Base-by-base conservation (phyloP, 2,329 filamentous ascomycete species). In the Fusarium falciforme region DNA sequence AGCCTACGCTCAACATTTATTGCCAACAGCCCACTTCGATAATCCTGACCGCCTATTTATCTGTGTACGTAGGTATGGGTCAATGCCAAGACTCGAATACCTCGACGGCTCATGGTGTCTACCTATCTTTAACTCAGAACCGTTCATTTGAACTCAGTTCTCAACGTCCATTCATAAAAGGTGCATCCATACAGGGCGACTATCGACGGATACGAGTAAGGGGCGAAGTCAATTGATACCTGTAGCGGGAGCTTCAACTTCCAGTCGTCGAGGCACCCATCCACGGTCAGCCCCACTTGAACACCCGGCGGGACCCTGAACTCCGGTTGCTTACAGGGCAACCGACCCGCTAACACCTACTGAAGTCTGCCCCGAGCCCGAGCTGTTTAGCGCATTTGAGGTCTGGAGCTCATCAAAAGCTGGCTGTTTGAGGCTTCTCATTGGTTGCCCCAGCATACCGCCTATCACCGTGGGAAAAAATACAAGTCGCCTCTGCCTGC, bases 381-480 rank as follows among this genome's bases (percentile, higher is more conserved):
- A 73, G 62, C 66, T 62, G 49, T 44, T 40, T 61, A 47, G 59
- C 59, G 59, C 40, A 47, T 42, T 33, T n/a, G 33, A 68, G 63
- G 57, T 74, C 52, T 52, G 29, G 29, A 69, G 71, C 61, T 61
- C 68, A 71, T 68, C 27, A 49, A 60, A 47, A 47, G 57, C 57
- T 74, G 16, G 29, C 14, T 33, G 42, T 40, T 66, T 25, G 27
- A 40, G 55, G 38, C 27, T 52, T 54, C 54, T 54, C 35, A 70
- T 74, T 71, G 68, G 70, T 22, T 22, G 20, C 61, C 58, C 27
- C 27, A 71, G 36, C 42, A 68, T 57, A 47, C 64, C 64, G 57
- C 64, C 60, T 54, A 68, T 68, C 54, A 55, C 67, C 61, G 58
- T 49, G 42, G 40, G 59, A 72, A 74, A 72, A 74, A 67, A 40